Conservation (phyloP, 805 yeast genomes). For the Isabelozyma gotoi region DNA sequence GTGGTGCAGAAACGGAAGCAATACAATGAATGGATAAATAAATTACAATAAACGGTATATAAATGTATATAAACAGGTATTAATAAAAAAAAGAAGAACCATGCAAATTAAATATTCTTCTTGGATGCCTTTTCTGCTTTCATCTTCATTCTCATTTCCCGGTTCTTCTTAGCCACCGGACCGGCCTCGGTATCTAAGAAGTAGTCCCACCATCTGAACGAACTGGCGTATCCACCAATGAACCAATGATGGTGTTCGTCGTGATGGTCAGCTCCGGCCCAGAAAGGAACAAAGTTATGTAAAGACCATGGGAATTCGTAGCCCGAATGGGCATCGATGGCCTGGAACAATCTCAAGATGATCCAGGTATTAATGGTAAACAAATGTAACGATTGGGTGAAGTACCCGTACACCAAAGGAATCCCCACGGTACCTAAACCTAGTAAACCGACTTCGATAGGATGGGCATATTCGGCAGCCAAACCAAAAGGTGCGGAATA, state of each 20-base stretch:
- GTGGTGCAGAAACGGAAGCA: slow-evolving; percentile 44
- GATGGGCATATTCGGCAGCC: slow-evolving; percentile 63
- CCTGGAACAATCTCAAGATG: slow-evolving; percentile 52
- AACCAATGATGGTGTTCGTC: slow-evolving; percentile 61
- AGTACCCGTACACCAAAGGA: slow-evolving; percentile 53
- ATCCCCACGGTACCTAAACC: slow-evolving; percentile 63
- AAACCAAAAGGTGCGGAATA: slow-evolving; percentile 65
- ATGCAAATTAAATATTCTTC: slow-evolving; percentile 12
- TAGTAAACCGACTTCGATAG: slow-evolving; percentile 54
- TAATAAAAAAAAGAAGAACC: background rate
- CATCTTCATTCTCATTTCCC: slow-evolving; percentile 44
- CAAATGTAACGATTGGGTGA: slow-evolving; percentile 48
- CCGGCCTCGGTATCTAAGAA: slow-evolving; percentile 56
- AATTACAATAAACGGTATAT: background rate
- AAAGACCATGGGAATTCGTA: slow-evolving; percentile 64
- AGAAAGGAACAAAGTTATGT: slow-evolving; percentile 55
- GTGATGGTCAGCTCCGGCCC: slow-evolving; percentile 69
- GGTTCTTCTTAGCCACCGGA: slow-evolving; percentile 46
- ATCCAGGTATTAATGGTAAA: slow-evolving; percentile 58
- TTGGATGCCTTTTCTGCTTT: slow-evolving; percentile 37
- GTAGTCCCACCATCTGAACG: slow-evolving; percentile 60
- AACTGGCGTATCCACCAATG: slow-evolving; percentile 57
- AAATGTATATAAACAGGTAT: background rate
- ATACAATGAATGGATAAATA: slow-evolving; percentile 34
- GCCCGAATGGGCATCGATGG: slow-evolving; percentile 62